Base-by-base conservation (phyloP, 2,329 filamentous ascomycete species). In the Beauveria australis region DNA sequence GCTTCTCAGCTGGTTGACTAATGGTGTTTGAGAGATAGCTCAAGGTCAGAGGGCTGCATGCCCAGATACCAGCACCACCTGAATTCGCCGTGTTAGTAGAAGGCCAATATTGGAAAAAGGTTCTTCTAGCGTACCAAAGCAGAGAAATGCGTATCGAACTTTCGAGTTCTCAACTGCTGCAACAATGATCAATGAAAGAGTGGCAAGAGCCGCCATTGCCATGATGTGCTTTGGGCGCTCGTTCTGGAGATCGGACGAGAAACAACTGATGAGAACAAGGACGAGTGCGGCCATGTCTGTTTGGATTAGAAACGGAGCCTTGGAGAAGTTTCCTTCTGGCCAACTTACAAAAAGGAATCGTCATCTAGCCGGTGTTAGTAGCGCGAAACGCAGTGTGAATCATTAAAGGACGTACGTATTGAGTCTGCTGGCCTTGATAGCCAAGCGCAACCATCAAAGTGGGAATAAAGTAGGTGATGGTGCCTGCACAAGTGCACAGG, bases 11-110 rank as follows among this genome's bases (percentile, higher is more conserved):
- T 2, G 59, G 59, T 37, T 48, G 44, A 46, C 59, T 55, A 12
- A 61, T 61, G 4, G 59, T 61, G 33, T 61, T 61, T 16, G 59
- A 61, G 19, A 61, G 59, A 26, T 61, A 61, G 53, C 59, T 61
- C 37, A 61, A 46, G 14, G 59, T 61, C 37, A 61, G 44, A 1
- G 59, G 59, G 44, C 59, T 61, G 16, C 59, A 61, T 7, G 59
- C 59, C 59, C 59, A 61, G 24, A 61, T 61, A 10, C 59, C 53
- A 6, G 59, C 43, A 16, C 43, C 53, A 16, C 59, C 59, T 61
- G 10, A 19, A 7, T 41, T 22, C 33, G 9, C 5, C 3, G 4
- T 5, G 33, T 61, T 22, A 61, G 52, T 47, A 30, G 9, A 41
- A 56, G 28, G 24, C 3, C 4, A 5, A 24, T 16, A 26, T 9